phyloP scores from a whole-genome alignment of 2,329 filamentous ascomycete species.

The Penicillium sp. region DNA sequence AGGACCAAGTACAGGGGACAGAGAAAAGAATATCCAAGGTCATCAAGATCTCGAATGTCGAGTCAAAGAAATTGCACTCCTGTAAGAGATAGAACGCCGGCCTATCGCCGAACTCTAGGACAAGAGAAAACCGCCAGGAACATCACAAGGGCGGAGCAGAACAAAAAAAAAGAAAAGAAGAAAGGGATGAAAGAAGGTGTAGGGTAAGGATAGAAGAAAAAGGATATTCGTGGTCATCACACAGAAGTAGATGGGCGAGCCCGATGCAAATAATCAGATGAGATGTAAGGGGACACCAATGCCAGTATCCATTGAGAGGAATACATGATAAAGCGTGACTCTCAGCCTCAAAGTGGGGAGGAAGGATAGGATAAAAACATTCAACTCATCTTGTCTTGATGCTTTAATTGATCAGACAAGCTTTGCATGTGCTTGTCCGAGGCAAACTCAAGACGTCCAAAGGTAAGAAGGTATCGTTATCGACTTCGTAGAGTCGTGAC shows the following conservation, averaged over 20 bases:
- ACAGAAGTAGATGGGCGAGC: conserved; percentile 4
- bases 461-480: conserved; percentile 6
- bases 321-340: conserved; percentile 1
- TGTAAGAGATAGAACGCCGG: conserved; percentile 17
- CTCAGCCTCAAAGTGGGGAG: conserved; percentile 3
- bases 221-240: conserved; percentile 19
- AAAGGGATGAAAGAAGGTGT: conserved; percentile 2
- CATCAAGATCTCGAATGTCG: not conserved
- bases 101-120: conserved; percentile 17
- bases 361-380: conserved; percentile 6
- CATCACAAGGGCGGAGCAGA: conserved; percentile 10
- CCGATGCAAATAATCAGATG: conserved; percentile 12
- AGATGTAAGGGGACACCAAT: not conserved
- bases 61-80: not conserved
- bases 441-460: not conserved
- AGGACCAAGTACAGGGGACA: conserved; percentile 1
- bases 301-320: conserved; percentile 4
- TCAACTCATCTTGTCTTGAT: not conserved
- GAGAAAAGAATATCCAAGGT: not conserved
- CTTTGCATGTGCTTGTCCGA: conserved; percentile 4
- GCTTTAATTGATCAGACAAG: not conserved
- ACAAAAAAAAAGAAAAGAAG: not conserved
- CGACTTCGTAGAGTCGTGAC: conserved; percentile 18
- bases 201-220: conserved; percentile 1
- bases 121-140: conserved; percentile 8